Evolutionary conservation across 2,329 filamentous ascomycete species (phyloP).

Genomic region (Ascomycota sp.): DNA sequence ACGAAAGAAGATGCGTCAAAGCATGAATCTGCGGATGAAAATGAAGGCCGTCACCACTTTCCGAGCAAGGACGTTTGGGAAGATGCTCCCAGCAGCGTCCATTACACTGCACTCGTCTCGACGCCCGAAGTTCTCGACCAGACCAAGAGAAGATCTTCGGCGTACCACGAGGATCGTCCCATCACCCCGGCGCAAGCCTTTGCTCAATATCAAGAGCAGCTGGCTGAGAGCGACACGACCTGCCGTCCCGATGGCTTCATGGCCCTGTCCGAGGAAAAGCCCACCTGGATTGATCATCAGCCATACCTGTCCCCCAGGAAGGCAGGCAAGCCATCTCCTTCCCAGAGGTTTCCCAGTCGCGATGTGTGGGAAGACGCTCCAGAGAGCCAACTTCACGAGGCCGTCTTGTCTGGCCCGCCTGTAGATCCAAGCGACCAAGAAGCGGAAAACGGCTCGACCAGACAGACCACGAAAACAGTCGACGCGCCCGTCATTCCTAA

Average conservation of each 20-base stretch:
- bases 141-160: slow-evolving; percentile 16
- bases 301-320: slow-evolving; percentile 29
- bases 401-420: slow-evolving; percentile 36
- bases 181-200: slow-evolving; percentile 44
- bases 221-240: slow-evolving; percentile 34
- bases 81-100: slow-evolving; percentile 71
- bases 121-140: slow-evolving; percentile 38
- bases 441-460: slow-evolving; percentile 12
- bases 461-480: slow-evolving; percentile 16
- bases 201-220: slow-evolving; percentile 42
- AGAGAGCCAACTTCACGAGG: slow-evolving; percentile 60
- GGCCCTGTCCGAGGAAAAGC: slow-evolving; percentile 12
- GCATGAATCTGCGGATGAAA: slow-evolving; percentile 16
- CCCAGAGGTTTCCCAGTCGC: slow-evolving; percentile 65
- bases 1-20: slow-evolving; percentile 23
- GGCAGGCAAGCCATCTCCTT: slow-evolving; percentile 22
- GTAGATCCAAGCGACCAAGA: slow-evolving; percentile 10
- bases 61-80: slow-evolving; percentile 96
- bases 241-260: slow-evolving; percentile 10
- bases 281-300: slow-evolving; percentile 25
- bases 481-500: slow-evolving; percentile 27
- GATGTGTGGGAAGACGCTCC: slow-evolving; percentile 93
- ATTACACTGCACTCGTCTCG: slow-evolving; percentile 62
- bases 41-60: slow-evolving; percentile 48
- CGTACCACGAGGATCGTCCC: slow-evolving; percentile 12